phyloP scores from a whole-genome alignment of 1,284 basidiomycete genomes.

The Ceratobasidium sp. region DNA sequence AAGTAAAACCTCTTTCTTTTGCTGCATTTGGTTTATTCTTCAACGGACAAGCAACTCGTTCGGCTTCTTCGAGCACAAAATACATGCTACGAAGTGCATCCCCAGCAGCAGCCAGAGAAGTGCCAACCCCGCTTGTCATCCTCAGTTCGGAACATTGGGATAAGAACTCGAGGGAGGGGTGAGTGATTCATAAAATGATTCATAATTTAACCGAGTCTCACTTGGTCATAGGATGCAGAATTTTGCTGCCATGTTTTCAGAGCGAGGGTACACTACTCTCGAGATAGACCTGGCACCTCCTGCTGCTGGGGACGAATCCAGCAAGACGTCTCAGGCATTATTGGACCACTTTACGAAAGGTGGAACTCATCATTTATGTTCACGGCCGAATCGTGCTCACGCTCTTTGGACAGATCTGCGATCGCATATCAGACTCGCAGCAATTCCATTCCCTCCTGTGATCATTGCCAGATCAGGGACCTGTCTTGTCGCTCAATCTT shows the following conservation, averaged over 20 bases:
- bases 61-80: conserved; percentile 20
- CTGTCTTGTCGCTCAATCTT: conserved; percentile 67
- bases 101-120: conserved; percentile 55
- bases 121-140: conserved; percentile 62
- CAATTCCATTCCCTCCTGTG: conserved; percentile 68
- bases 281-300: conserved; percentile 58
- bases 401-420: conserved; percentile 43
- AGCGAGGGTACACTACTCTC: conserved; percentile 66
- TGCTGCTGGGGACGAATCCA: conserved; percentile 37
- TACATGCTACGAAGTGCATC: conserved; percentile 54
- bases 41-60: conserved; percentile 18
- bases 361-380: conserved; percentile 40
- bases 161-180: conserved; percentile 42
- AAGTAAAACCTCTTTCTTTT: conserved; percentile 20
- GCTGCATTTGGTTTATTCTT: conserved; percentile 27
- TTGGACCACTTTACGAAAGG: conserved; percentile 56
- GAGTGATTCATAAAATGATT: not conserved
- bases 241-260: conserved; percentile 59
- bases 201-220: no score
- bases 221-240: conserved; percentile 49
- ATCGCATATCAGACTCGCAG: conserved; percentile 53
- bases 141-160: conserved; percentile 47
- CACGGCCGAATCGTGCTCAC: not conserved
- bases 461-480: conserved; percentile 61
- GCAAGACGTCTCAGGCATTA: conserved; percentile 49